Percentiles rank a stretch among this genome's conserved stretches.
Conservation (phyloP, 169 alveolate species). For the Babesia ovis region DNA sequence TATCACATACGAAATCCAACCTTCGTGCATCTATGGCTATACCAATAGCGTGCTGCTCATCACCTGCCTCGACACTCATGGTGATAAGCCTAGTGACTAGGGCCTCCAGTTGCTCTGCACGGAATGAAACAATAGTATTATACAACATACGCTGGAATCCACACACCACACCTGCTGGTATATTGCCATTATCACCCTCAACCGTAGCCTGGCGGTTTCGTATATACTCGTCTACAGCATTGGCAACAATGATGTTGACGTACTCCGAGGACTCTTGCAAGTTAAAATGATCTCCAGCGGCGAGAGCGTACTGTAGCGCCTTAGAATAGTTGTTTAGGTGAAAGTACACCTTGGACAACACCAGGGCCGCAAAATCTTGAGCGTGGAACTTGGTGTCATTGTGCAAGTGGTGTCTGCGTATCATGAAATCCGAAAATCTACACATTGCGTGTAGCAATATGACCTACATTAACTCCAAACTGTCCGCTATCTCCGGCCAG, state of each 20-base stretch:
- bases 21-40: conserved; percentile 93
- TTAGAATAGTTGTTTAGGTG: conserved; percentile 91
- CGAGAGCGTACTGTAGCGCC: conserved; percentile 92
- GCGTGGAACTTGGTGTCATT: conserved; percentile 79
- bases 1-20: conserved; percentile 84
- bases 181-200: conserved; percentile 1
- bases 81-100: conserved; percentile 88
- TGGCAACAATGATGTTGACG: conserved; percentile 75
- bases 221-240: conserved; percentile 74
- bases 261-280: conserved; percentile 75
- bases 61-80: conserved; percentile 82
- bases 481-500: conserved; percentile 85
- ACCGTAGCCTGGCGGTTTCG: conserved; percentile 22
- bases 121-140: not conserved
- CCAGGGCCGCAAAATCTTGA: conserved; percentile 89
- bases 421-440: conserved; percentile 11
- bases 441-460: not conserved
- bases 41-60: conserved; percentile 91
- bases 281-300: conserved; percentile 90
- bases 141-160: conserved; percentile 10
- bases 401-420: conserved; percentile 47
- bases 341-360: conserved; percentile 92
- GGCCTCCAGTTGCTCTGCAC: conserved; percentile 75
- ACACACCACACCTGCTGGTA: not conserved
- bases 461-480: conserved; percentile 72